Evolutionary conservation across 1,284 basidiomycete species (phyloP), one percentile per base, ranked within the genome.

Genomic region (Tilletia setariae): DNA sequence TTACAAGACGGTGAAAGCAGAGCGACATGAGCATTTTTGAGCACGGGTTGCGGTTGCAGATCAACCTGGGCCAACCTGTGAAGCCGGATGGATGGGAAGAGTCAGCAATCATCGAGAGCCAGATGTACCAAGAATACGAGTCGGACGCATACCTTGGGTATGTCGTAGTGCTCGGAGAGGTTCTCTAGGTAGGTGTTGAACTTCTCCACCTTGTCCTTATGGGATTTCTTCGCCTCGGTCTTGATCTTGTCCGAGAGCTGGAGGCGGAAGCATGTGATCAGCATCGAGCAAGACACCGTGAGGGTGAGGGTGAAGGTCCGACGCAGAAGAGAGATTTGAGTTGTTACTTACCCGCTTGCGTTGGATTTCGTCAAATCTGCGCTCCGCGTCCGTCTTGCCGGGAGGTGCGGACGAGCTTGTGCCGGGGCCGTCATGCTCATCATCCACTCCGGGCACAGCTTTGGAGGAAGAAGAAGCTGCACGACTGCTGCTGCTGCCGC

Each of bases 141-240:
- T 25, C 23, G 1, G n/a, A 28, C 28, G 51, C 51, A 7, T 53
- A 90, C 92, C 86, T 93, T 93, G 49, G 92, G 92, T 76, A 94
- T 93, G 82, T 94, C 92, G 82, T 94, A 91, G 86, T 94, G 93
- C 85, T 94, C 92, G 80, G 90, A 91, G 69, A 96, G 87, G 64
- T 87, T 85, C 82, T 94, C 94, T 7, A 98, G 86, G 81, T 96
- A 92, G 40, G 87, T 82, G 82, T 98, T 98, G 80, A 82, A 81
- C 3, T 94, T 91, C 70, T 89, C 89, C 25, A 98, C 94, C 63
- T 94, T 90, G 71, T 98, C 95, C 84, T 97, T 97, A 85, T 98
- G 95, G 9, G 92, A 93, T 84, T 90, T 91, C 76, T 86, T 86
- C 0, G 94, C 94, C 77, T 91, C 83, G 83, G 89, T 92, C 40